Base-by-base conservation (phyloP, 2,329 filamentous ascomycete genomes). In the Blastomyces percursus region DNA sequence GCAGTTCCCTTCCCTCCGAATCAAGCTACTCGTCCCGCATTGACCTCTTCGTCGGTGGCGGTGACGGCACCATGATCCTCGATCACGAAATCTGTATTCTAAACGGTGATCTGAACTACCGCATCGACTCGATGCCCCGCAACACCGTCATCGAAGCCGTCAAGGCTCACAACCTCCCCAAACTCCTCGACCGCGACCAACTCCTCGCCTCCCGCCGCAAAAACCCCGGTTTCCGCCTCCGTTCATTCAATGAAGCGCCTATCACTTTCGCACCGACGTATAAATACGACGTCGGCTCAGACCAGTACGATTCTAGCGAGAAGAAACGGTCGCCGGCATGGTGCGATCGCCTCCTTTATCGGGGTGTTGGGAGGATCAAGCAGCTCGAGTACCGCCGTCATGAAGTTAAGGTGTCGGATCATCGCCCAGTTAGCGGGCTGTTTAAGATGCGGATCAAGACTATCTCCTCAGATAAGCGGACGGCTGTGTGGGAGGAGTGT, bases 31-130 rank as follows among this genome's bases (percentile, higher is more conserved):
- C 78, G 3, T 80, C 83, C 4, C 84, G 91, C 7, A 81, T 89
- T 46, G 90, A 96, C 73, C 88, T 85, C 66, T 99, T 88, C 71
- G 84, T 91, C 7, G 90, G 91, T 32, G 94, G 94, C n/a, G 94
- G 94, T 54, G 94, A 99, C 72, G 94, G 94, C 7, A 87, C 86
- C 50, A 91, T 96, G 87, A 90, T 99, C 63, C 81, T 97, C 63
- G 94, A 99, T 71, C 94, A 99, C 71, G 94, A 99, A 76, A 88
- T 99, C n/a, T 96, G 93, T 74, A 86, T 99, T 57, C 78, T 97
- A 51, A 97, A 97, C 70, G 94, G 94, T 35, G 94, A 99, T 73
- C 82, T 99, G 59, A 99, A 99, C 76, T 99, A 99, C 75, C 91
- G 94, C 65, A 97, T 99, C 70, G 94, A 99, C 74, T 91, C 92